Evolutionary conservation across 352 stramenopile species (phyloP), one percentile per base, ranked within the genome.

Genomic region (Globisporangium heterothallicum): DNA sequence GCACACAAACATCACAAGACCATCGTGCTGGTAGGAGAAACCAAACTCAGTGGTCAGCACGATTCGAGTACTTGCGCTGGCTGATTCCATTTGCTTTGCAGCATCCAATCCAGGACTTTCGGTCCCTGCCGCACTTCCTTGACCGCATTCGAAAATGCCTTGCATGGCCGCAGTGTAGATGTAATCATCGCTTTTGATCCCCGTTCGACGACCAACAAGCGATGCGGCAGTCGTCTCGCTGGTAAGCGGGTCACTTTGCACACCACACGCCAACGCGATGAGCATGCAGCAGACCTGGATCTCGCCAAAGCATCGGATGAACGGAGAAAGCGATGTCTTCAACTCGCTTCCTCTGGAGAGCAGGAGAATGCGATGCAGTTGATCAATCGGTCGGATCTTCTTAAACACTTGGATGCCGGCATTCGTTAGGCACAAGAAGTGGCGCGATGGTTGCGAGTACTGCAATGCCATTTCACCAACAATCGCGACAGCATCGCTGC

Each of bases 201-300:
- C 58, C 13, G 61, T 56, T 36, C 51, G 66, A 12, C 63, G 72
- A 21, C 76, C 70, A 2, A 77, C 66, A 36, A 85, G 53, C 1
- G 80, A 71, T 10, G 71, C 81, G 16, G 72, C 70, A 4, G 66
- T 78, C 3, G 59, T 75, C 36, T 91, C 79, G 10, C 53, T 79
- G 6, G 72, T 73, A 8, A 92, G 65, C 19, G 79, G 70, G 42
- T 96, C 87, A 34, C 70, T 90, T 14, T 78, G 78, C 6, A 95
- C 70, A 19, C 86, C 88, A 55, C 85, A 95, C 4, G 87, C 87
- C 26, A 97, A 59, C 0, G 68, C 83, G 32, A 97, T 81, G 42
- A 95, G 81, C 87, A 97, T 96, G 38, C 78, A 86, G 43, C 82
- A 83, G 32, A 93, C 78, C 63, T 96, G 83, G 29, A 88, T 73